These are phyloP conservation scores for Dothideomycetes sp. DNA, from an alignment of 2,329 filamentous ascomycete genomes.

Conservation along the genomic window DNA sequence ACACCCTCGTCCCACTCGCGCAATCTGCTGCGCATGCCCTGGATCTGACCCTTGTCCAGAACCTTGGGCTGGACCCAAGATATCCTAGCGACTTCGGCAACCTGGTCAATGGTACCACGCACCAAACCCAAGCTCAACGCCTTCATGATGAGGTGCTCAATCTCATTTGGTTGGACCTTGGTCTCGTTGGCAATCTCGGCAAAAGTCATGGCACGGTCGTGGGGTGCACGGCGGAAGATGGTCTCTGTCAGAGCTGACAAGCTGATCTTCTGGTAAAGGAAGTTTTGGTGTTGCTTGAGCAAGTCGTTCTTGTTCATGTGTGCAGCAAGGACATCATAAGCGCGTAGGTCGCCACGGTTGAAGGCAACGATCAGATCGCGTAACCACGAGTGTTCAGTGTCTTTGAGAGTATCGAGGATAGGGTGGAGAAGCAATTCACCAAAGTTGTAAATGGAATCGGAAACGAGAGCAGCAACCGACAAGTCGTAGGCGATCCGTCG, in stretches of 20 bases:
- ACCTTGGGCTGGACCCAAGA: slow-evolving; percentile 99
- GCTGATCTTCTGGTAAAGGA: slow-evolving; percentile 95
- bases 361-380: slow-evolving; percentile 95
- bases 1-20: slow-evolving; percentile 95
- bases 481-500: slow-evolving; percentile 83
- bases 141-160: slow-evolving; percentile 98
- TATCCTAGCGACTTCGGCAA: slow-evolving; percentile 86
- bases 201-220: slow-evolving; percentile 93
- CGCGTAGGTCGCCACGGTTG: slow-evolving; percentile 84
- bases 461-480: slow-evolving; percentile 83
- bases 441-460: slow-evolving; percentile 97
- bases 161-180: slow-evolving; percentile 81
- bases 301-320: slow-evolving; percentile 71
- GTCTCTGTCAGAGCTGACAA: slow-evolving; percentile 92
- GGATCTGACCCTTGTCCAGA: slow-evolving; percentile 88
- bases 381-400: slow-evolving; percentile 74
- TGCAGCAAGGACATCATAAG: slow-evolving; percentile 66
- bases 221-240: slow-evolving; percentile 89
- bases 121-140: slow-evolving; percentile 88
- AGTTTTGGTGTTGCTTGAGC: slow-evolving; percentile 67
- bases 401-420: slow-evolving; percentile 75
- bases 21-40: slow-evolving; percentile 77
- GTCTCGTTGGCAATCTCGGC: slow-evolving; percentile 81
- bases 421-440: slow-evolving; percentile 97
- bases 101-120: slow-evolving; percentile 90